Conservation (phyloP, 1,284 basidiomycete species). For the Leucoagaricus sp. region DNA sequence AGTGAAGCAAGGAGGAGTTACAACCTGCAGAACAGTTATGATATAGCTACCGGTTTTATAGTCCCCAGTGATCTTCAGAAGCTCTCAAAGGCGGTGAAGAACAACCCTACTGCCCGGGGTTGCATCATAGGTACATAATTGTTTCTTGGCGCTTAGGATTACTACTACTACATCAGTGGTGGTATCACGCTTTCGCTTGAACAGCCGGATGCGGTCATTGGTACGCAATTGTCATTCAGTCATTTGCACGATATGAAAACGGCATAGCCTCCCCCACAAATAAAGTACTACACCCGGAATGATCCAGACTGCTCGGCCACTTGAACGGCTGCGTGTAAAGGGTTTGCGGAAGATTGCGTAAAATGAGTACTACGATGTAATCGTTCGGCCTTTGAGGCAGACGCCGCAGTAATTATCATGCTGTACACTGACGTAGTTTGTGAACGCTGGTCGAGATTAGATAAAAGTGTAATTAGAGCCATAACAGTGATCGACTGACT, state of each 20-base stretch:
- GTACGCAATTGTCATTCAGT: conserved; percentile 5
- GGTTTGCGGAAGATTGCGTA: background rate
- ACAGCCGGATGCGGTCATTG: conserved; percentile 10
- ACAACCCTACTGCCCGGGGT: background rate
- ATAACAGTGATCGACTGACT: background rate
- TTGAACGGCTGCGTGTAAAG: background rate
- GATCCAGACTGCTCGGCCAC: background rate
- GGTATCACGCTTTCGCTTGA: conserved; percentile 2
- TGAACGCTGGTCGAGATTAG: conserved; percentile 4
- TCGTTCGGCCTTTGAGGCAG: background rate
- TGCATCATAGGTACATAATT: conserved; percentile 4
- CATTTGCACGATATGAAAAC: conserved; percentile 4
- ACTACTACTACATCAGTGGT: background rate
- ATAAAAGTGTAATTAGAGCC: background rate
- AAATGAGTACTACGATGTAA: background rate
- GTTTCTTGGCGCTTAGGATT: no score
- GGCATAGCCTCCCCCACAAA: conserved; percentile 15
- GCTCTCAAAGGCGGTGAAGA: background rate
- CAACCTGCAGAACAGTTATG: background rate
- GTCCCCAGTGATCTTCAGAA: background rate
- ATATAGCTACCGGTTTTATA: background rate
- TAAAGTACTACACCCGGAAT: background rate
- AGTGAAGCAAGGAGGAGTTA: no score
- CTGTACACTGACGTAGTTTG: conserved; percentile 4
- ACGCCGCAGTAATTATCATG: conserved; percentile 4